Conservation (phyloP, 176 grass and related monocot species). For the Paspalum notatum region DNA sequence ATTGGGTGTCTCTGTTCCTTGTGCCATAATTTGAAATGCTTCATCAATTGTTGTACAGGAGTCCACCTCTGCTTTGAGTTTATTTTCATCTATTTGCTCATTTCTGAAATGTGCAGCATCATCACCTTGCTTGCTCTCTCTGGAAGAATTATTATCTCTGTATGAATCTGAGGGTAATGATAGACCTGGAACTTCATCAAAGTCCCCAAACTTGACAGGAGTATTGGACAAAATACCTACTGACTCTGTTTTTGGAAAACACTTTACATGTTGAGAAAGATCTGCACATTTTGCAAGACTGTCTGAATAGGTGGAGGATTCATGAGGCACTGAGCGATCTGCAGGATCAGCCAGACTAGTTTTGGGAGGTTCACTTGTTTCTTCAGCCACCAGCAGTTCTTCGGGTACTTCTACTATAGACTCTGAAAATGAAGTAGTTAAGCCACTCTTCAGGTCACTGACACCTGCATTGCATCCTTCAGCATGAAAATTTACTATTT, state of each 20-base stretch:
- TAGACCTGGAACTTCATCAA: conserved; percentile 57
- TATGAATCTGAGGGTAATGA: conserved; percentile 45
- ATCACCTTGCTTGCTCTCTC: conserved; percentile 34
- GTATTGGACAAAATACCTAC: conserved; percentile 43
- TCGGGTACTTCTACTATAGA: conserved; percentile 18
- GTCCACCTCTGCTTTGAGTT: conserved; percentile 31
- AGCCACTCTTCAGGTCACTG: conserved; percentile 32
- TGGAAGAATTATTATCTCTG: conserved; percentile 44
- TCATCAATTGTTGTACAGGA: conserved; percentile 24
- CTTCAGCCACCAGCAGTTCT: conserved; percentile 38
- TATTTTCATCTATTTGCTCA: conserved; percentile 25
- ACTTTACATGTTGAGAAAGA: conserved; percentile 37
- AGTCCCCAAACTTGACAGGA: conserved; percentile 64
- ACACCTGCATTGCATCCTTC: conserved; percentile 30
- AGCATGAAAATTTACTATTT: conserved; percentile 25
- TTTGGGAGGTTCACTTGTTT: conserved; percentile 38
- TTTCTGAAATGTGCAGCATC: conserved; percentile 24
- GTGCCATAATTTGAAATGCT: conserved; percentile 36
- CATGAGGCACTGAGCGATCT: conserved; percentile 38
- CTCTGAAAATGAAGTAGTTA: conserved; percentile 36
- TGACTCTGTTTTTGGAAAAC: conserved; percentile 25
- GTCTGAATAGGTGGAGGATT: conserved; percentile 39
- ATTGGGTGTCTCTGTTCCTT: conserved; percentile 31
- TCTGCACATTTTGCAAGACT: conserved; percentile 42
- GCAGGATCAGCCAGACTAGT: conserved; percentile 39